Base-by-base conservation (phyloP, 1,284 basidiomycete species). In the Golubevia sp. region DNA sequence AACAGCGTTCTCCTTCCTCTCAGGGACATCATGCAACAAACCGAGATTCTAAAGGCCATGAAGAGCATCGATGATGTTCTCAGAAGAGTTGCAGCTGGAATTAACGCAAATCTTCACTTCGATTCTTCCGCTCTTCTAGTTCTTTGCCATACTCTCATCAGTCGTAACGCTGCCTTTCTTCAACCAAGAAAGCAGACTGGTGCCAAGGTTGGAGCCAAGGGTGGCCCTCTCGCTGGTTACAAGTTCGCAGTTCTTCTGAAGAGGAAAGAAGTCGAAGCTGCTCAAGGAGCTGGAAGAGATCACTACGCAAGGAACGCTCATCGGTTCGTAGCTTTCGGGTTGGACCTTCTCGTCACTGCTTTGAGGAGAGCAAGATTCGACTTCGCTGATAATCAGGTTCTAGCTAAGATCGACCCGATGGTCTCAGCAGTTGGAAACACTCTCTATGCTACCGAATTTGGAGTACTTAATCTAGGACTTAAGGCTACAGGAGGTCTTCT, bases 321-420 rank as follows among this genome's bases (percentile, higher is more conserved):
- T 80, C 94, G 93, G 60, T 99, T 99, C 74, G 90, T 98, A 55
- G 88, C 89, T 1, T 94, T 99, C 70, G 97, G 97, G 55, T 87
- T 99, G 21, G 95, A 99, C 66, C 86, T 99, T 11, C 92, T 99
- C 75, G 89, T 91, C 71, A 93, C 93, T 1, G 93, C 93, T 0
- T 89, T 94, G 79, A 89, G 92, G 44, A 89, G 93, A 11, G 90
- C 90, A 68, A 90, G 90, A 30, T 97, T 98, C 76, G 91, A 96
- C 80, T 91, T 96, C 80, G 88, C 89, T 27, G 89, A 97, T 73
- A 74, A 87, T 2, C 86, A 88, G 24, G 87, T 92, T 55, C 86
- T 95, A 56, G 86, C 91, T 11, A 90, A 93, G 50, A 87, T 99
- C 23, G 92, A 96, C 61, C 89, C 93, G 0, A 91, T 98, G 86